Base-by-base conservation (phyloP, 2,329 filamentous ascomycete species). In the Microascus cirrosus region DNA sequence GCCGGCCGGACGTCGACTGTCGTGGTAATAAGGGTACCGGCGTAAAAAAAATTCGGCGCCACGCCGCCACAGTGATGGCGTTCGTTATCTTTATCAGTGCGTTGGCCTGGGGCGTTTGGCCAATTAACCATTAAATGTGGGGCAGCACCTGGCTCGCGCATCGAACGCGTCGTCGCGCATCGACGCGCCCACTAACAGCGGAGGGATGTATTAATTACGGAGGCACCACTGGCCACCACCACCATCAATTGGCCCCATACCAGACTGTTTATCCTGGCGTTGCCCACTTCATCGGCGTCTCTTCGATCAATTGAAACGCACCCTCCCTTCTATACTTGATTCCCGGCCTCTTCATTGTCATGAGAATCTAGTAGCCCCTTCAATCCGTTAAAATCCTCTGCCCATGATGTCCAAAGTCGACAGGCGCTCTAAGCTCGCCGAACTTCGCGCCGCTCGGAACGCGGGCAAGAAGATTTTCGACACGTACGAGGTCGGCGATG, bases 381-480 rank as follows among this genome's bases (percentile, higher is more conserved):
- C 34, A 34, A 15, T 35, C 39, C 42, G 35, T 22, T 25, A 51
- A 42, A 22, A 22, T 12, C n/a, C n/a, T 20, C n/a, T 20, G 45
- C 22, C 22, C 45, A 50, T 6, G n/a, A 57, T 57, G 55, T 20
- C 55, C 45, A 57, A 53, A 22, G 28, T 53, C 55, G 48, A 57
- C 28, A 55, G 67, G 63, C 73, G 79, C 64, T 74, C 76, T 63
- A 82, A 77, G 74, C 78, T 86, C 66, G 91, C 89, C 56, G 89
- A 95, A 78, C 82, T 97, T 63, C 83, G 83, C 66, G 91, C 89
- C 69, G 82, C 95, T 63, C 87, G 91, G 67, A 84, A 89, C 66
- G 84, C 91, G 57, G 94, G 94, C 73, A 96, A 95, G 78, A 96
- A 94, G 73, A 86, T 87, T 63, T 85, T 95, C 62, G 87, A 91